Percentiles rank a stretch among this genome's conserved stretches.
Evolutionary conservation across 2,329 filamentous ascomycete genomes (phyloP).

Genomic region (Bipolaris cookei): DNA sequence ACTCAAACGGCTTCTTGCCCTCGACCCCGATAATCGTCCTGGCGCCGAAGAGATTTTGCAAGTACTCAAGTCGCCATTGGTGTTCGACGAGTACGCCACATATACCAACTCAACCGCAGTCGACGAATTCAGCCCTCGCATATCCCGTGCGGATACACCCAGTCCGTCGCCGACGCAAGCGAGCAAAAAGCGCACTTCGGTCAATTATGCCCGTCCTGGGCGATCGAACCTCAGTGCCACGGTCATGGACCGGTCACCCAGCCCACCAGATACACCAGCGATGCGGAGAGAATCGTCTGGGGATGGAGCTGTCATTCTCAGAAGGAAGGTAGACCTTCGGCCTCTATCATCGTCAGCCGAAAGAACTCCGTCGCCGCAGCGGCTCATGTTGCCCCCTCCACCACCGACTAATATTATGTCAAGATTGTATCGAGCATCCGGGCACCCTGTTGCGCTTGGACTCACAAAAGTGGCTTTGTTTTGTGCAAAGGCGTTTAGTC

Average conservation of each 20-base stretch:
- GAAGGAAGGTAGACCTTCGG: slow-evolving; percentile 39
- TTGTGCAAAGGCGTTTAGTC: slow-evolving; percentile 68
- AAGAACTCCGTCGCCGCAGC: slow-evolving; percentile 29
- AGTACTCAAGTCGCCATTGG: slow-evolving; percentile 72
- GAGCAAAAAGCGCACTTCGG: slow-evolving; percentile 32
- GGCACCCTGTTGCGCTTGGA: slow-evolving; percentile 40
- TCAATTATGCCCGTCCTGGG: slow-evolving; percentile 38
- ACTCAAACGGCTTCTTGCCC: slow-evolving; percentile 78
- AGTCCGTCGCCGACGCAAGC: slow-evolving; percentile 39
- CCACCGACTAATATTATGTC: slow-evolving; percentile 19
- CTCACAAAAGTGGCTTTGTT: slow-evolving; percentile 67
- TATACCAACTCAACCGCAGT: slow-evolving; percentile 46
- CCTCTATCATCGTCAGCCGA: slow-evolving; percentile 23
- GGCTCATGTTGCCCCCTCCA: slow-evolving; percentile 46
- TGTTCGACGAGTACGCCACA: slow-evolving; percentile 54
- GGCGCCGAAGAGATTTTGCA: slow-evolving; percentile 84
- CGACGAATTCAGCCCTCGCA: slow-evolving; percentile 49
- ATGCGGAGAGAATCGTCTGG: slow-evolving; percentile 30
- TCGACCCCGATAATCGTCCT: slow-evolving; percentile 77
- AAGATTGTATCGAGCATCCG: slow-evolving; percentile 21
- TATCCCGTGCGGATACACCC: slow-evolving; percentile 54
- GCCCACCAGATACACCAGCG: slow-evolving; percentile 33
- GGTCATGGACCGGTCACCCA: slow-evolving; percentile 44
- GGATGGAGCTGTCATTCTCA: slow-evolving; percentile 39
- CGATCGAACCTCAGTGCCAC: slow-evolving; percentile 45